Percentiles rank a stretch among this genome's conserved stretches.
These are phyloP conservation scores for Podospora pseudoanserina DNA, from an alignment of 495 filamentous ascomycete species.

Conservation along the genomic window DNA sequence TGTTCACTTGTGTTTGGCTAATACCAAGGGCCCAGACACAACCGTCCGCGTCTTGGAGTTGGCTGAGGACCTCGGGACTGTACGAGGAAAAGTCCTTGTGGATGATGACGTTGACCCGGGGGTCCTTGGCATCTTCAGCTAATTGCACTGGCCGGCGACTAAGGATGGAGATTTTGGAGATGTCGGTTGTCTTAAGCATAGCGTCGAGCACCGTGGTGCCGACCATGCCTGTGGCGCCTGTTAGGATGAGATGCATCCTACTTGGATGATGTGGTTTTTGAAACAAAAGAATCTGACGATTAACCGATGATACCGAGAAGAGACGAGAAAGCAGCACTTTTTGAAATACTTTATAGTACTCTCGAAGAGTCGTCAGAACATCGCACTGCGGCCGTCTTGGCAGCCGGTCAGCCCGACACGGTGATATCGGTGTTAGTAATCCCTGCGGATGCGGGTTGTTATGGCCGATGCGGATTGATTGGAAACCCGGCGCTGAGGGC, in stretches of 20 bases:
- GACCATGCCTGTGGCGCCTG: constrained; percentile 70
- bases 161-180: constrained; percentile 64
- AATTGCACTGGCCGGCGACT: constrained; percentile 61
- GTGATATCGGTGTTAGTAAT: background rate
- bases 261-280: background rate
- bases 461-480: background rate
- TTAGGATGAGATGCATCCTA: constrained; percentile 69
- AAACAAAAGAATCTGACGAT: background rate
- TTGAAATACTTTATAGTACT: background rate
- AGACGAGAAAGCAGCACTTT: background rate
- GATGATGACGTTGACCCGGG: constrained; percentile 58
- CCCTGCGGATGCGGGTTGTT: background rate
- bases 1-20: constrained; percentile 53
- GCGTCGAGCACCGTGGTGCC: constrained; percentile 61
- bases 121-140: constrained; percentile 56
- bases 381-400: background rate
- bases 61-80: constrained; percentile 49
- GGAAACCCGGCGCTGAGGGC: background rate
- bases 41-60: constrained; percentile 60
- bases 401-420: background rate
- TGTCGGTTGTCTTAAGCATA: constrained; percentile 54
- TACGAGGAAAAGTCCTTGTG: constrained; percentile 64
- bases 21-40: constrained; percentile 71
- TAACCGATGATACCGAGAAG: background rate
- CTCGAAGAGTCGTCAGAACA: background rate